Percentiles rank a stretch among this genome's conserved stretches.
Evolutionary conservation across 192 early-diverging fungal genomes (phyloP).

Genomic region (Backusella macrospora): DNA sequence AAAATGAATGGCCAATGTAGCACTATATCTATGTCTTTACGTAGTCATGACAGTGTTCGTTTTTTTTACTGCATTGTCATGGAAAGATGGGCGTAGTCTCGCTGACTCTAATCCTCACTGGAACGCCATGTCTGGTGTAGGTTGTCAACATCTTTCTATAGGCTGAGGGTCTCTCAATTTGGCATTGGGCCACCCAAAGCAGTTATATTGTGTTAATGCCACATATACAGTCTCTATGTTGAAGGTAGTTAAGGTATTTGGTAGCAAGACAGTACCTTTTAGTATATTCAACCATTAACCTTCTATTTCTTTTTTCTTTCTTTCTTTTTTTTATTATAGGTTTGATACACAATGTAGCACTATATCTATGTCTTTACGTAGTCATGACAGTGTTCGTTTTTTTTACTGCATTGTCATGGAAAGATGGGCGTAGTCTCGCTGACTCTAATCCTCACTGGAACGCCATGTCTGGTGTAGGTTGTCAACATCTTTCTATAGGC

Average conservation of each 20-base stretch:
- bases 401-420: no score
- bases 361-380: background rate
- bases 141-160: slow-evolving; percentile 8
- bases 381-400: background rate
- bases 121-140: slow-evolving; percentile 3
- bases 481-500: slow-evolving; percentile 7
- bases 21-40: background rate
- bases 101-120: background rate
- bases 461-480: slow-evolving; percentile 3
- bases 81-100: no score
- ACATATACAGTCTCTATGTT: slow-evolving; percentile 1
- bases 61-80: no score
- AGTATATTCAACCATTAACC: background rate
- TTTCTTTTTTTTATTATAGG: background rate
- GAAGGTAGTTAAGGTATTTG: background rate
- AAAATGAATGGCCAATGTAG: background rate
- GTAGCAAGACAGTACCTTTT: slow-evolving; percentile 11
- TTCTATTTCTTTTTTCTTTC: slow-evolving; percentile 1
- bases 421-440: no score
- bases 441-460: background rate
- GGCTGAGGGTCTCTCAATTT: slow-evolving; percentile 1
- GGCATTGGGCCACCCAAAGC: slow-evolving; percentile 7
- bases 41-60: background rate
- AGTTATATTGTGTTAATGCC: slow-evolving; percentile 9
- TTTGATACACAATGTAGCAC: background rate